These are phyloP conservation scores for Globisporangium alternatum DNA, from an alignment of 352 stramenopile species.

Conservation along the genomic window DNA sequence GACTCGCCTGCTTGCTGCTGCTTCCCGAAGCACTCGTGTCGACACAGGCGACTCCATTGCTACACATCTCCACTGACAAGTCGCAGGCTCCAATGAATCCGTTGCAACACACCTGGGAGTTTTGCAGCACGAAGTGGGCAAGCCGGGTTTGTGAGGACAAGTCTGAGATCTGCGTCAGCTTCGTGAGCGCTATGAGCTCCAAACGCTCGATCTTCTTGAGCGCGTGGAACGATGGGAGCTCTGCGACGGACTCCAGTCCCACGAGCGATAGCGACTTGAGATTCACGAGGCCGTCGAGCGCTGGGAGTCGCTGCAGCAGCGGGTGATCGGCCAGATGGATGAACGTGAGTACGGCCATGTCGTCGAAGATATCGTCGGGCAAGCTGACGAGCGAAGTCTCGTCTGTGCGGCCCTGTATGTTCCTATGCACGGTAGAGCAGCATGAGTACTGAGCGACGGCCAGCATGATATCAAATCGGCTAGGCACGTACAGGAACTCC, in stretches of 20 bases:
- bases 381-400: conserved; percentile 24
- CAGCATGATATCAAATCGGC: background rate
- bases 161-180: conserved; percentile 25
- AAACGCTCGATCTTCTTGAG: conserved; percentile 24
- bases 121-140: conserved; percentile 15
- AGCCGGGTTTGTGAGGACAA: conserved; percentile 18
- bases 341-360: conserved; percentile 32
- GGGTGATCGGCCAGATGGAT: conserved; percentile 30
- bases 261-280: conserved; percentile 34
- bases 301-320: conserved; percentile 20
- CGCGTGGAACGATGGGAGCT: conserved; percentile 24
- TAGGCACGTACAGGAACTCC: conserved; percentile 35
- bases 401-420: conserved; percentile 16
- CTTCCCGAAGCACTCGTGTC: background rate
- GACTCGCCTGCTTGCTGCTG: background rate
- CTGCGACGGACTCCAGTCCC: conserved; percentile 13
- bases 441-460: background rate
- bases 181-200: conserved; percentile 19
- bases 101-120: conserved; percentile 33
- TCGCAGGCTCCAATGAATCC: conserved; percentile 29
- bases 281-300: conserved; percentile 27
- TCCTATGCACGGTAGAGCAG: conserved; percentile 19
- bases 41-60: conserved; percentile 8
- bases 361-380: conserved; percentile 24
- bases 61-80: conserved; percentile 19